Evolutionary conservation across 192 early-diverging fungal species (phyloP), one percentile per base, ranked within the genome.

Genomic region (Coemansia sp.): DNA sequence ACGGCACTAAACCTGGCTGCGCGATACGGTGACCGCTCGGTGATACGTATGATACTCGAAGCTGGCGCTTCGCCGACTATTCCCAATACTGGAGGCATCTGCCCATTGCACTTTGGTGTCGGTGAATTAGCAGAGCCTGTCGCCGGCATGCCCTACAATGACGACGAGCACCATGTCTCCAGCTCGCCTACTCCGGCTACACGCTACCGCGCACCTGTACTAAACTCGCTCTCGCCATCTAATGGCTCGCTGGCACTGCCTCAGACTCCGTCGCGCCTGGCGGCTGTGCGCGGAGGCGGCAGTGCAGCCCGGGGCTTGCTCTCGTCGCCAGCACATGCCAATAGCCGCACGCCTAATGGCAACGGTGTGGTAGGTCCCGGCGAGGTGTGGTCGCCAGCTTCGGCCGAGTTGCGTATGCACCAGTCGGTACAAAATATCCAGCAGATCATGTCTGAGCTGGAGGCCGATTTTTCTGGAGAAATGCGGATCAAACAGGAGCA

Each of bases 1-100:
- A 98, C 97, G 10, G 93, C 97, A 0, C 75, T 99, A 51, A 96
- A 91, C 68, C 90, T 98, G 65, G 93, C 96, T 1, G 93, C 95
- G 3, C 77, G 93, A 18, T 67, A 91, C 10, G 94, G 93, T 20
- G 91, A 91, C 66, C 69, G 87, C 33, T 81, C 87, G 0, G 78
- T 97, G 79, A 83, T 90, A 7, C 90, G 92, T 20, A 73, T 89
- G 62, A 71, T 94, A 31, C 73, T 89, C 31, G 87, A 94, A 20
- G 92, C 90, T 7, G 97, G 97, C 8, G 97, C 97, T 0, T 91
- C 91, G 59, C 62, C 82, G 1, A 75, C 79, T 3, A 88, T 95
- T 31, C 78, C 81, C 36, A 98, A 99, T 74, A 85, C 85, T 15
- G 88, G 89, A 6, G 96, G 95, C 0, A 76, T 98, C 41, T 85